Base-by-base conservation (phyloP, 2,329 filamentous ascomycete species). In the Esteya vermicola region DNA sequence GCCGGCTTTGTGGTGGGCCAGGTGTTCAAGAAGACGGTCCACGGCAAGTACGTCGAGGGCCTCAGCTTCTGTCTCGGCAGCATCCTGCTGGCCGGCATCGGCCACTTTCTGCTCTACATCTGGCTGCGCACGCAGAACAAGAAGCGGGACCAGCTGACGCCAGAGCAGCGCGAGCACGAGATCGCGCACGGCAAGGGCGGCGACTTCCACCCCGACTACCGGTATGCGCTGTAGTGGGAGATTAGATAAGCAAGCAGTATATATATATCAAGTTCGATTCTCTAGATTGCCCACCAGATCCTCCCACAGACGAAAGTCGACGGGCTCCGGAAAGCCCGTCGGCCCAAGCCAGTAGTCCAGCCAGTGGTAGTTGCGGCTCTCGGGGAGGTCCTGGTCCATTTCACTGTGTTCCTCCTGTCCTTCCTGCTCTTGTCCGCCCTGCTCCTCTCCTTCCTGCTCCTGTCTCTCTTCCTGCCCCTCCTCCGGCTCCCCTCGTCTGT, bases 191-290 rank as follows among this genome's bases (percentile, higher is more conserved):
- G 35, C 4, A 37, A 37, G 23, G 35, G 35, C 19, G 35, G 35
- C 4, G 35, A 37, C 35, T 37, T 37, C 16, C 35, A 37, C 14
- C 35, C 35, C 27, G 35, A 37, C 13, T 37, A 27, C 9, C 35
- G 35, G 13, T 33, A 33, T 21, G 18, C 16, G 12, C 18, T 33
- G 31, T 33, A 28, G 30, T n/a, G n/a, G n/a, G n/a, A n/a, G n/a
- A n/a, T n/a, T n/a, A n/a, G n/a, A n/a, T n/a, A n/a, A n/a, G n/a
- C n/a, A n/a, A n/a, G n/a, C n/a, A n/a, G n/a, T n/a, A n/a, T n/a
- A n/a, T n/a, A n/a, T n/a, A n/a, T n/a, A n/a, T n/a, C n/a, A n/a
- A n/a, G n/a, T n/a, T n/a, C n/a, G n/a, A n/a, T n/a, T n/a, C n/a
- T n/a, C n/a, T n/a, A n/a, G n/a, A n/a, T n/a, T n/a, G n/a, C n/a